Base-by-base conservation (phyloP, 805 yeast species). In the Candida parachauliodes region DNA sequence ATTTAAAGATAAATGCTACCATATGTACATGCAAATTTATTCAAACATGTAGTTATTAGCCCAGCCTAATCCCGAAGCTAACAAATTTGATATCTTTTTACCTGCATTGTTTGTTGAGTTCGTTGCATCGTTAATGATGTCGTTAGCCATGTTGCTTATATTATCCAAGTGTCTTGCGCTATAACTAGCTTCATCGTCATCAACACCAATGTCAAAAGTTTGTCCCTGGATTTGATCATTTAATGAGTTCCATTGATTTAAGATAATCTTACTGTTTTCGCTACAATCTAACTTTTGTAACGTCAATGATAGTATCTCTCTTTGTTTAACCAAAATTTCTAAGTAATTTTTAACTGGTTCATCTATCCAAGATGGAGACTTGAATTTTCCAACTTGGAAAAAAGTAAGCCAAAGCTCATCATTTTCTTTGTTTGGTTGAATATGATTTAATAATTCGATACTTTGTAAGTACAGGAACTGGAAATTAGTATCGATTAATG, bases 331-430 rank as follows among this genome's bases (percentile, higher is more conserved):
- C 17, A 81, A 47, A 0, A 55, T 44, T 0, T 52, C 52, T 11
- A 54, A 31, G 20, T 41, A 43, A 4, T 47, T 47, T n/a, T 45
- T 42, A 59, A 50, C 55, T 8, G 50, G 56, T 2, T 50, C 55
- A 4, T 43, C 52, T 32, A 47, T 49, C 51, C 64, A 59, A 8
- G 49, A 50, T 1, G 64, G 57, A 5, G 60, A 52, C 9, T 59
- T 53, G 39, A 47, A 65, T 56, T 83, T 82, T 3, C 85, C 84
- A 3, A 83, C 79, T 48, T 86, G 95, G 49, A 80, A 82, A 43
- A 83, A 77, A 1, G 85, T 77, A 18, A 79, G 68, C 95, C 96
- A 88, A 33, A 67, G 59, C 28, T 65, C 37, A 14, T 43, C 39
- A 2, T 42, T 9, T 40, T 32, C 3, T 19, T 30, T 7, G 5